Conservation (phyloP, 495 filamentous ascomycete genomes). For the Sporormia fimetaria region DNA sequence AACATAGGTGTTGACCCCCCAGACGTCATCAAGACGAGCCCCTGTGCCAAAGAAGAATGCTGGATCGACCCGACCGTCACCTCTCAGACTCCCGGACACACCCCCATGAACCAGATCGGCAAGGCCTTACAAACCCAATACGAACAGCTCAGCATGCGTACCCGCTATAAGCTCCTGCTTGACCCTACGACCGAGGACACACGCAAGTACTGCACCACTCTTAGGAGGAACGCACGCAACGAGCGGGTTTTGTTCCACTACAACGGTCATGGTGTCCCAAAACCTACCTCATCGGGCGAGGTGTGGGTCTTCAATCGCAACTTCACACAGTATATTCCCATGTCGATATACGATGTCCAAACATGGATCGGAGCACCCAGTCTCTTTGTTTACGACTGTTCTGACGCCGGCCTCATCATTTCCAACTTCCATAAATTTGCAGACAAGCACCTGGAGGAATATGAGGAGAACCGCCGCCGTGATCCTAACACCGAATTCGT, state of each 20-base stretch:
- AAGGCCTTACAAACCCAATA: constrained; percentile 93
- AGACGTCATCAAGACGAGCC: constrained; percentile 87
- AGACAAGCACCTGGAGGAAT: constrained; percentile 83
- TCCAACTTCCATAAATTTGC: constrained; percentile 88
- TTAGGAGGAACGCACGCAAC: constrained; percentile 85
- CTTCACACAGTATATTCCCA: constrained; percentile 97
- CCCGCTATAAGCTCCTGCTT: constrained; percentile 90
- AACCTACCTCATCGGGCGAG: constrained; percentile 89
- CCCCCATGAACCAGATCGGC: constrained; percentile 86
- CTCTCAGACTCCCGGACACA: constrained; percentile 51
- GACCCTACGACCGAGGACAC: constrained; percentile 96
- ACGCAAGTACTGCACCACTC: constrained; percentile 82
- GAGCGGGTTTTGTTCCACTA: constrained; percentile 94
- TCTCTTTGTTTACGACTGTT: constrained; percentile 95
- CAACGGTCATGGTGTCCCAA: constrained; percentile 96
- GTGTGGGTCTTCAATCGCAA: constrained; percentile 99
- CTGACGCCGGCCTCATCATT: constrained; percentile 89
- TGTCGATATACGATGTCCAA: constrained; percentile 91
- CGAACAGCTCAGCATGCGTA: constrained; percentile 83
- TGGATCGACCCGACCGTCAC: constrained; percentile 87
- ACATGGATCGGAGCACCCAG: constrained; percentile 92
- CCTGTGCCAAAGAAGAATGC: constrained; percentile 85
- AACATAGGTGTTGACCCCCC: constrained; percentile 97
- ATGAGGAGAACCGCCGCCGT: constrained; percentile 54
- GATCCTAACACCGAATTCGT: constrained; percentile 64